Percentiles rank a stretch among this genome's conserved stretches.
Conservation (phyloP, 2,329 filamentous ascomycete species). For the Zasmidium citrigriseum region DNA sequence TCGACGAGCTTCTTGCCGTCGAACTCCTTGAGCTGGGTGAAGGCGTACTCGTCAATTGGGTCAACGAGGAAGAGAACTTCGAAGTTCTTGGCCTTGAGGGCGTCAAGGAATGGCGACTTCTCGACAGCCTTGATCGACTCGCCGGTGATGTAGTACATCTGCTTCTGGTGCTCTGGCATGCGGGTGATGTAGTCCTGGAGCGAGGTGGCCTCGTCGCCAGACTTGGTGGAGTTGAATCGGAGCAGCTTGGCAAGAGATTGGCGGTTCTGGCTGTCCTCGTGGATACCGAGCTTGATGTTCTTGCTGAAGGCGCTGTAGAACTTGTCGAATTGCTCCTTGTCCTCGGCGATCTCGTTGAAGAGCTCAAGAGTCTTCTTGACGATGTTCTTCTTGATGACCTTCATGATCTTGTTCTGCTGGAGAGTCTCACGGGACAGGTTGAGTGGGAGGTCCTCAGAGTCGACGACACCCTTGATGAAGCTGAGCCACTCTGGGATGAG, state of each 20-base stretch:
- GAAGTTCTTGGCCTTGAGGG: constrained; percentile 98
- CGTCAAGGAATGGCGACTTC: constrained; percentile 98
- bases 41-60: constrained; percentile 98
- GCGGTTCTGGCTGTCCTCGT: constrained; percentile 99
- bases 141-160: constrained; percentile 99
- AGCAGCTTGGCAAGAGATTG: constrained; percentile 91
- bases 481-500: constrained; percentile 99
- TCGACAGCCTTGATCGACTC: constrained; percentile 97
- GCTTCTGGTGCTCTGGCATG: constrained; percentile 99
- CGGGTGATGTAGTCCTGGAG: constrained; percentile 97
- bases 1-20: constrained; percentile 99
- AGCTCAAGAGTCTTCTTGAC: constrained; percentile 99
- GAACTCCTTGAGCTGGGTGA: constrained; percentile 99
- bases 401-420: constrained; percentile 99
- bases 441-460: constrained; percentile 98
- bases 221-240: constrained; percentile 98
- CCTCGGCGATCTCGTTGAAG: constrained; percentile 98
- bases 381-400: constrained; percentile 99
- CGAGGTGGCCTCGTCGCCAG: constrained; percentile 94
- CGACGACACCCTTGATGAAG: constrained; percentile 99
- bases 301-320: constrained; percentile 99
- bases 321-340: constrained; percentile 99
- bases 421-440: constrained; percentile 99
- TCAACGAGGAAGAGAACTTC: constrained; percentile 99
- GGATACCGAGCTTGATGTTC: constrained; percentile 99